phyloP scores from a whole-genome alignment of 441 rosid genomes.

The Populus tomentosa region DNA sequence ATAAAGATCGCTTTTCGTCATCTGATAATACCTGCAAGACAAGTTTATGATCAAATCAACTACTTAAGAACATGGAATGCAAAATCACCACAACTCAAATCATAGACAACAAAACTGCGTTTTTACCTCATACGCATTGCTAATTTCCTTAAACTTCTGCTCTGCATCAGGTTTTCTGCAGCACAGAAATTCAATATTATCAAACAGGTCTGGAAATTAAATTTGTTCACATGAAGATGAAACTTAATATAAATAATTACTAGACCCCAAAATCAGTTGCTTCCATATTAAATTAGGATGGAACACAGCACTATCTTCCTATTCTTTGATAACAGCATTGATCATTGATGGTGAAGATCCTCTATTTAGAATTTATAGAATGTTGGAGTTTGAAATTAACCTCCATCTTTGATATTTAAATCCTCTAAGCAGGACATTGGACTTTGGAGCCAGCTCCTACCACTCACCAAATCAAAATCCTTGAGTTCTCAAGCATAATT shows the following conservation, averaged over 20 bases:
- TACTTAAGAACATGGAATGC: neutral
- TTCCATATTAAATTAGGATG: neutral
- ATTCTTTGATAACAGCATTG: neutral
- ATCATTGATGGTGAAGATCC: neutral
- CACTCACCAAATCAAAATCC: neutral
- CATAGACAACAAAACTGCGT: constrained; percentile 10
- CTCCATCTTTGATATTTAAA: neutral
- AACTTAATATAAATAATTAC: neutral
- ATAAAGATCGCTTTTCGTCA: constrained; percentile 90
- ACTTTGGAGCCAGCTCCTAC: neutral
- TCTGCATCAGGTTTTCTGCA: constrained; percentile 87
- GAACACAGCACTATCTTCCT: neutral
- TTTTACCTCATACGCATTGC: constrained; percentile 95
- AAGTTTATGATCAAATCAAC: constrained; percentile 5
- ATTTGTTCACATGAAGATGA: neutral
- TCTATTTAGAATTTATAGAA: neutral
- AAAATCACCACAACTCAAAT: constrained; percentile 4
- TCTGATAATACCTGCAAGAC: constrained; percentile 78
- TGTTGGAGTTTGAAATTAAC: neutral
- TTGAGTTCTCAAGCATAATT: no score
- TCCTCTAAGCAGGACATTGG: neutral
- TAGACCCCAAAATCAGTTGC: neutral
- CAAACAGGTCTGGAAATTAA: neutral
- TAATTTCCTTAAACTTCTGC: constrained; percentile 92
- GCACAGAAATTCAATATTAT: constrained; percentile 1